phyloP scores from a whole-genome alignment of 2,329 filamentous ascomycete genomes.

The Thielaviopsis punctulata region DNA sequence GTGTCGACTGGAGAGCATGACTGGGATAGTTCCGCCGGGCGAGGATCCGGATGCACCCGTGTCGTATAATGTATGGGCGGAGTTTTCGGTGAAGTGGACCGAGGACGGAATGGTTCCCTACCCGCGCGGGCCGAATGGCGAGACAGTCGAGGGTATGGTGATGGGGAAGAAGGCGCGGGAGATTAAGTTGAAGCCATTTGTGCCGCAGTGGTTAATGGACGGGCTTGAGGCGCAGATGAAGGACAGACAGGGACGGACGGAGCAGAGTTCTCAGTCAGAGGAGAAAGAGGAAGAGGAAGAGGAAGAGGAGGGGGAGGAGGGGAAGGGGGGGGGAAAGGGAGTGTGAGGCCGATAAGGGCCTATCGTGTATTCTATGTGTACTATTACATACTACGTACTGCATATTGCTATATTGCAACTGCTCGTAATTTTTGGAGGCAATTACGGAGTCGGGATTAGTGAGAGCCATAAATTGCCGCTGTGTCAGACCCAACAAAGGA shows the following conservation, averaged over 20 bases:
- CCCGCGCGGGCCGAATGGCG: constrained; percentile 42
- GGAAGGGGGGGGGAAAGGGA: background rate
- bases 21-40: constrained; percentile 54
- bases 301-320: background rate
- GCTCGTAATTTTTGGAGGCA: too few species aligned
- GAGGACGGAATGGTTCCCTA: constrained; percentile 37
- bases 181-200: constrained; percentile 57
- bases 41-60: constrained; percentile 39
- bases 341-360: too few species aligned
- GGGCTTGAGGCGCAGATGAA: constrained; percentile 19
- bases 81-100: constrained; percentile 42
- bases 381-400: background rate
- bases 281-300: background rate
- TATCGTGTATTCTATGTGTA: too few species aligned
- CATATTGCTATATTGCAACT: too few species aligned
- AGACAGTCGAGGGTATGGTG: constrained; percentile 45
- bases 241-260: background rate
- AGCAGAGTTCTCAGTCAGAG: background rate
- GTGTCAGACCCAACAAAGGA: background rate
- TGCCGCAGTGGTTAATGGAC: constrained; percentile 55
- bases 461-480: background rate
- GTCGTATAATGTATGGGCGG: constrained; percentile 40
- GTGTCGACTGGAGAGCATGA: constrained; percentile 84
- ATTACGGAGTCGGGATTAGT: background rate
- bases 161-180: constrained; percentile 19